These are phyloP conservation scores for Diplocarpon rosae DNA, from an alignment of 2,329 filamentous ascomycete species.

Conservation along the genomic window DNA sequence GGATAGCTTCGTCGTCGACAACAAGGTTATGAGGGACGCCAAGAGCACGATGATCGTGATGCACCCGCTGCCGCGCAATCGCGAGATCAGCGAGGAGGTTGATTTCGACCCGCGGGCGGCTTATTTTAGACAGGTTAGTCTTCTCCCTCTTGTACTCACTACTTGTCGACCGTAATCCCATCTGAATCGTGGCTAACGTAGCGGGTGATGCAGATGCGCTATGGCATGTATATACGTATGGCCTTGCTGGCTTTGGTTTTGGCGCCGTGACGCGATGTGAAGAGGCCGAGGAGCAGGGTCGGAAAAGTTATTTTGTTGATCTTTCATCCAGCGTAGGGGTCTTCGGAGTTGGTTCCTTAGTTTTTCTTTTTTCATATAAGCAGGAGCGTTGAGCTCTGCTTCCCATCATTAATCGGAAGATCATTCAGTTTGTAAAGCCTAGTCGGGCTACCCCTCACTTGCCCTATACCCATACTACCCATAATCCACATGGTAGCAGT, in stretches of 20 bases:
- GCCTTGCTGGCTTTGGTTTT: neutral
- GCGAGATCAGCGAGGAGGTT: slow-evolving; percentile 89
- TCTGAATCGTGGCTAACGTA: neutral
- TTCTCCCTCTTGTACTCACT: neutral
- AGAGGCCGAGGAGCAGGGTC: neutral
- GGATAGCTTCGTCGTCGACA: slow-evolving; percentile 82
- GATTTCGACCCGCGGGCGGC: slow-evolving; percentile 95
- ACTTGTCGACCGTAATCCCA: neutral
- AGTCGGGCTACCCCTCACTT: too few relatives aligned
- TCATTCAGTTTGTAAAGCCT: too few relatives aligned
- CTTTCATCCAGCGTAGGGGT: too few relatives aligned
- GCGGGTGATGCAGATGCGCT: neutral
- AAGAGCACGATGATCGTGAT: slow-evolving; percentile 91
- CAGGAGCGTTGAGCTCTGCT: too few relatives aligned
- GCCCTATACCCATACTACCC: too few relatives aligned
- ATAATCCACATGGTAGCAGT: too few relatives aligned
- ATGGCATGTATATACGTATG: neutral
- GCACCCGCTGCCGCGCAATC: slow-evolving; percentile 89
- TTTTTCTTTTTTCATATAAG: too few relatives aligned
- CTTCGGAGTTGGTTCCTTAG: too few relatives aligned
- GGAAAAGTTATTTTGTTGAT: neutral
- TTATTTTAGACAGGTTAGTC: slow-evolving; percentile 95
- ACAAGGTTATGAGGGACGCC: slow-evolving; percentile 77
- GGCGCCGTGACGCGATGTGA: neutral
- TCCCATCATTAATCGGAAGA: too few relatives aligned